phyloP scores from a whole-genome alignment of 345 rosid species.

The Populus alba region DNA sequence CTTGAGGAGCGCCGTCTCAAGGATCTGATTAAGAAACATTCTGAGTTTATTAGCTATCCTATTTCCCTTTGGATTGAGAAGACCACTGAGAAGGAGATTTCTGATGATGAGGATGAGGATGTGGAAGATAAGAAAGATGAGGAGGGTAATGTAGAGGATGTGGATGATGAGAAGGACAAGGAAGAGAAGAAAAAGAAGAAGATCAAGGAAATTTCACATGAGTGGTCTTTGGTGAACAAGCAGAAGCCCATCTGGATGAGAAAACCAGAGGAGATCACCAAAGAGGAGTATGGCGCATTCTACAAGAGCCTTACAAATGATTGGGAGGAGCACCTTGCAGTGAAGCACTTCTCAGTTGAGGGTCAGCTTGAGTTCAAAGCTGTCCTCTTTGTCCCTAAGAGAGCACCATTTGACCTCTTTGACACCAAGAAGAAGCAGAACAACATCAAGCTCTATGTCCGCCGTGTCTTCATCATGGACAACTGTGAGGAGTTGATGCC shows the following conservation, averaged over 20 bases:
- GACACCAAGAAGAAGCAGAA: conserved; percentile 25
- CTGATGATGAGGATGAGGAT: conserved; percentile 31
- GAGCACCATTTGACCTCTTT: conserved; percentile 26
- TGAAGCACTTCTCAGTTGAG: conserved; percentile 29
- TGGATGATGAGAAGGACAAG: conserved; percentile 28
- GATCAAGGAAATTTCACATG: conserved; percentile 24
- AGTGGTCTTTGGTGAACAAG: conserved; percentile 23
- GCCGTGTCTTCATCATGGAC: conserved; percentile 26
- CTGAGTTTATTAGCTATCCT: conserved; percentile 26
- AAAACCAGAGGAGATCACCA: conserved; percentile 27
- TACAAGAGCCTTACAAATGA: conserved; percentile 26
- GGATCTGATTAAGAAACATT: conserved; percentile 24
- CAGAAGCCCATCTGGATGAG: conserved; percentile 29
- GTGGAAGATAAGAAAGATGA: conserved; percentile 27
- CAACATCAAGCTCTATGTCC: conserved; percentile 29
- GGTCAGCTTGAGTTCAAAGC: conserved; percentile 31
- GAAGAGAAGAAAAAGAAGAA: conserved; percentile 27
- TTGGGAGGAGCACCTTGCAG: conserved; percentile 29
- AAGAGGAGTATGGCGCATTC: conserved; percentile 24
- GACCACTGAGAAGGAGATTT: conserved; percentile 26
- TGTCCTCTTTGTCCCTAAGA: conserved; percentile 24
- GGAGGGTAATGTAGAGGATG: conserved; percentile 31
- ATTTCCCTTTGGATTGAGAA: conserved; percentile 25
- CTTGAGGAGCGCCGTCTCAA: conserved; percentile 12
- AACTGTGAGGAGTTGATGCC: conserved; percentile 28